phyloP scores from a whole-genome alignment of 148 eudicot species.

The Rhododendron mucronatum region DNA sequence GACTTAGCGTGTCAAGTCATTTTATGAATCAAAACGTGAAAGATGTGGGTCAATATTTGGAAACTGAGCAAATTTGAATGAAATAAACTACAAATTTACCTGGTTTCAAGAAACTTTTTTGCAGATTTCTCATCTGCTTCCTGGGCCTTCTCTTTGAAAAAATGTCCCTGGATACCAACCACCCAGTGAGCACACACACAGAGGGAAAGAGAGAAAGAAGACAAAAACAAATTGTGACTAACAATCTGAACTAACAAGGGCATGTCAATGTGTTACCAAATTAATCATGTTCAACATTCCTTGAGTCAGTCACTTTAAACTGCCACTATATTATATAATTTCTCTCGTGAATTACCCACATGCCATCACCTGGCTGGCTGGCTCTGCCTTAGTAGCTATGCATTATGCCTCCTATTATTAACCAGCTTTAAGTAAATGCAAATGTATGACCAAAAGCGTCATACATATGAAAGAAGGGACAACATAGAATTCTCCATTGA shows the following conservation, averaged over 20 bases:
- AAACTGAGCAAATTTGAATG: not conserved
- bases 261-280: not conserved
- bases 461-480: not conserved
- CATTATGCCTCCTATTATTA: not conserved
- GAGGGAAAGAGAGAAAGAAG: not conserved
- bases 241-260: not conserved
- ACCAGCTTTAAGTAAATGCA: not conserved
- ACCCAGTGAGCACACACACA: not conserved
- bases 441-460: not conserved
- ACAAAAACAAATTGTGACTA: not conserved
- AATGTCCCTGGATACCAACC: constrained; percentile 50
- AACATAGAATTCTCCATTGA: not conserved
- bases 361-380: not conserved
- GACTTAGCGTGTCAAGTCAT: not conserved
- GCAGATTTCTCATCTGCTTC: constrained; percentile 67
- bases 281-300: not conserved
- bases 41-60: not conserved
- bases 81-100: constrained; percentile 27
- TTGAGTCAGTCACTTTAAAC: not conserved
- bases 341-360: no score
- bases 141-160: constrained; percentile 49
- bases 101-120: constrained; percentile 40
- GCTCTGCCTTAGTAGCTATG: not conserved
- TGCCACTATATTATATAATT: not conserved
- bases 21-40: not conserved